phyloP scores from a whole-genome alignment of 306 rosid genomes.

The Prunus mira region DNA sequence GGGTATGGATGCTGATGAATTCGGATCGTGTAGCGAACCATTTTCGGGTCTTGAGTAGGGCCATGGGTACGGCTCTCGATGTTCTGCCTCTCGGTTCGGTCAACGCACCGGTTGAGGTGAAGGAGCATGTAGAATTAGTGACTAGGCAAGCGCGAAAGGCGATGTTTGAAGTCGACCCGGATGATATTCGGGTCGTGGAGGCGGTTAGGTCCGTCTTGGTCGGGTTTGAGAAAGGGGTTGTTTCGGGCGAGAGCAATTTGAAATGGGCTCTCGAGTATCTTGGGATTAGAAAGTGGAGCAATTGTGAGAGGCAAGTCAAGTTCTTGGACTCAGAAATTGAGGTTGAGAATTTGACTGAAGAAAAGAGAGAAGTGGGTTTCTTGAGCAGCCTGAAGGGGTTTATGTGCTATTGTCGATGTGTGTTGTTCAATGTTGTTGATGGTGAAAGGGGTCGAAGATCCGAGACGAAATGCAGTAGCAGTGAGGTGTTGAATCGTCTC shows the following conservation, averaged over 20 bases:
- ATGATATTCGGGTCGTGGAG: constrained; percentile 39
- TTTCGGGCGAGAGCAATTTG: constrained; percentile 41
- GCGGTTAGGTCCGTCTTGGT: constrained; percentile 33
- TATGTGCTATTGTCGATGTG: constrained; percentile 58
- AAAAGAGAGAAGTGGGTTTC: constrained; percentile 25
- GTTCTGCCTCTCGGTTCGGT: constrained; percentile 38
- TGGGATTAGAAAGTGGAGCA: constrained; percentile 58
- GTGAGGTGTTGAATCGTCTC: constrained; percentile 20
- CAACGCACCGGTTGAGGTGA: constrained; percentile 35
- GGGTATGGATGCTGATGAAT: constrained; percentile 55
- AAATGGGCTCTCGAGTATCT: constrained; percentile 52
- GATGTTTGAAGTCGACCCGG: constrained; percentile 43
- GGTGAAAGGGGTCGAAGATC: constrained; percentile 32
- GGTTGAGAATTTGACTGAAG: constrained; percentile 38
- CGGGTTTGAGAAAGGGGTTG: constrained; percentile 38
- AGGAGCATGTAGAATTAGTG: constrained; percentile 51
- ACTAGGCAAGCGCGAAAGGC: constrained; percentile 46
- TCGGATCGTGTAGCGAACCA: constrained; percentile 47
- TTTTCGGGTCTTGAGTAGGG: constrained; percentile 44
- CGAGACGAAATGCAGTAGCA: constrained; percentile 13
- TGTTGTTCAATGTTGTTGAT: constrained; percentile 42
- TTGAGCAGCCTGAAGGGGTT: constrained; percentile 53
- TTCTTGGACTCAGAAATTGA: constrained; percentile 70
- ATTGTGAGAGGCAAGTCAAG: constrained; percentile 57
- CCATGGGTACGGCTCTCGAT: constrained; percentile 59